Conservation (phyloP, 768 basidiomycete species). For the Boletales sp. region DNA sequence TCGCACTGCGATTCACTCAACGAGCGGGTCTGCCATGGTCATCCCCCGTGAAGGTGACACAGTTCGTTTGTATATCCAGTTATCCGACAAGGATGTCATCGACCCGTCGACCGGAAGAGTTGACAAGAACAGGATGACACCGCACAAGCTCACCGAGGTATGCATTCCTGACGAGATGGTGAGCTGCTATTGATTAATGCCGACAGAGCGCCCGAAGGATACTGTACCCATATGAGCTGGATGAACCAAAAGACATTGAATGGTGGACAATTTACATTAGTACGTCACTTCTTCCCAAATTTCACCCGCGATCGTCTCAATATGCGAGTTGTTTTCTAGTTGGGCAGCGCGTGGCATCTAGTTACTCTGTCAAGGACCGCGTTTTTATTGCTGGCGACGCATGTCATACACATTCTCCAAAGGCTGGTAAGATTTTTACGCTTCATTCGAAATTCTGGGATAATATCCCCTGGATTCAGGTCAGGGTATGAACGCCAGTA, state of each 20-base stretch:
- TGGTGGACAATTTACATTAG: slow-evolving; percentile 78
- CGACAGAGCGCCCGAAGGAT: slow-evolving; percentile 52
- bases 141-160: slow-evolving; percentile 53
- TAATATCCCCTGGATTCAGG: slow-evolving; percentile 33
- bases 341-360: slow-evolving; percentile 70
- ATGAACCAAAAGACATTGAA: slow-evolving; percentile 46
- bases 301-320: neutral
- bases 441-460: neutral
- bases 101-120: slow-evolving; percentile 47
- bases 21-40: slow-evolving; percentile 64
- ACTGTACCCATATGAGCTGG: slow-evolving; percentile 53
- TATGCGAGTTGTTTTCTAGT: slow-evolving; percentile 35
- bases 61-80: slow-evolving; percentile 69
- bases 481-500: slow-evolving; percentile 76
- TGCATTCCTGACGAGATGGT: neutral
- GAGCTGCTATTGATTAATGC: neutral
- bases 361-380: slow-evolving; percentile 56
- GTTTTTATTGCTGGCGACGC: slow-evolving; percentile 79
- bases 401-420: slow-evolving; percentile 66
- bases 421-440: slow-evolving; percentile 43
- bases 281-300: slow-evolving; percentile 28
- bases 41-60: slow-evolving; percentile 71
- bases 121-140: slow-evolving; percentile 49
- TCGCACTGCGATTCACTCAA: slow-evolving; percentile 62
- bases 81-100: slow-evolving; percentile 46